These are phyloP conservation scores for Onygenales sp. DNA, from an alignment of 2,329 filamentous ascomycete genomes.

Conservation along the genomic window DNA sequence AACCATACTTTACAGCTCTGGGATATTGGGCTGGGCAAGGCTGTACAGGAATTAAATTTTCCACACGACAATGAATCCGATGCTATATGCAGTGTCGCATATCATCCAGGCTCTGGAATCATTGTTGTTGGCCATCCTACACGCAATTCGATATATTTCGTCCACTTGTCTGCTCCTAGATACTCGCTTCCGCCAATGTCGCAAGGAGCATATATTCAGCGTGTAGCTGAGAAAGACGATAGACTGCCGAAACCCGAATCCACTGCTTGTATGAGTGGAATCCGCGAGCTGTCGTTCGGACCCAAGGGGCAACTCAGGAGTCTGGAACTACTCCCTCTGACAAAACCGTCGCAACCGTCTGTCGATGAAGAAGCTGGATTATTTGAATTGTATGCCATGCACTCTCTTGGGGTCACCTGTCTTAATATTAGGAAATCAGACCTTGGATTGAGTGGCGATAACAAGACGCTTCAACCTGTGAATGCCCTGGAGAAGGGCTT, in stretches of 20 bases:
- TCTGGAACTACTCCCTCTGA: conserved; percentile 71
- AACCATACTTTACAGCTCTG: conserved; percentile 97
- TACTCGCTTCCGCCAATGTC: conserved; percentile 73
- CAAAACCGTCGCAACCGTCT: conserved; percentile 45
- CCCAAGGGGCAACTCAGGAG: conserved; percentile 81
- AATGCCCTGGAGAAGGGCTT: conserved; percentile 66
- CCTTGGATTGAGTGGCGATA: conserved; percentile 83
- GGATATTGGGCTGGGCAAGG: conserved; percentile 91
- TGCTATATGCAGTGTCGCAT: conserved; percentile 94
- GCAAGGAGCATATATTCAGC: conserved; percentile 79
- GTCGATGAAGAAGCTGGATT: conserved; percentile 56
- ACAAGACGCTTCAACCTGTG: conserved; percentile 71
- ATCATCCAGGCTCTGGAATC: conserved; percentile 85
- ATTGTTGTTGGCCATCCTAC: conserved; percentile 93
- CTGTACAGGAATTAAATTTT: conserved; percentile 93
- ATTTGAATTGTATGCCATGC: conserved; percentile 95
- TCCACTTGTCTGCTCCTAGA: conserved; percentile 87
- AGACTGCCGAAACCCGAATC: conserved; percentile 77
- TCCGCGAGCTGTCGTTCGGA: conserved; percentile 87
- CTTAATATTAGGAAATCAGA: conserved; percentile 78
- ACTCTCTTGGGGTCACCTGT: conserved; percentile 93
- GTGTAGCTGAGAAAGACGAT: conserved; percentile 61
- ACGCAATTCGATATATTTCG: conserved; percentile 93
- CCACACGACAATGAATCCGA: conserved; percentile 94
- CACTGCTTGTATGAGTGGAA: conserved; percentile 93